Evolutionary conservation across 1,139 yeast genomes (phyloP), one percentile per base, ranked within the genome.

Genomic region (Sugiyamaella novakii): DNA sequence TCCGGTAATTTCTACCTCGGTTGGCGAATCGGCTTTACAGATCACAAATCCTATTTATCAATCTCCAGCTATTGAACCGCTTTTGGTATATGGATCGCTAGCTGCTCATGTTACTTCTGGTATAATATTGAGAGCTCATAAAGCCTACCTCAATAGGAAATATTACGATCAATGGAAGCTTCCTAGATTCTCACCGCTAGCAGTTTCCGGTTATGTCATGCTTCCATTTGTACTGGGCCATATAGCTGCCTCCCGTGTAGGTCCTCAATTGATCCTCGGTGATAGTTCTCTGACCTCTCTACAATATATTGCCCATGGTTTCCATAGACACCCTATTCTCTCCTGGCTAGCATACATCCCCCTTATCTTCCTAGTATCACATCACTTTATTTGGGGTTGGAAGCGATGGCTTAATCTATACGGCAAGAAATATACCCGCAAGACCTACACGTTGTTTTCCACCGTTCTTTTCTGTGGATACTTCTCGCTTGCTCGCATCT

Each of bases 41-140:
- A 71, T 83, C 68, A 79, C 83, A 0, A 70, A 89, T 41, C 77
- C 81, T 7, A 61, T 86, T 0, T 86, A 85, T 63, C 86, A 81
- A 49, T 65, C 74, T 1, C 76, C 82, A 0, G 56, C 68, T 1
- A 66, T 80, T 14, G 92, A 84, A 60, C 64, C 67, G 5, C 47
- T 72, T 0, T 59, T 77, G 21, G 76, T 83, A 0, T 66, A 75
- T 46, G 82, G 80, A 0, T 69, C 83, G 0, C 66, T 74, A 1
- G 62, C 68, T 0, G 58, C 69, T 2, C 95, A 86, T 60, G 69
- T 84, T 1, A 37, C 69, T 0, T 65, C 82, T 30, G 94, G 94
- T 0, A 51, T 81, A 1, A 59, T 66, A 0, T 55, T 81, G n/a
- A 68, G 88, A 47, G 43, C 69, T 1, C 57, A 76, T 27, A 66